Base-by-base conservation (phyloP, 2,329 filamentous ascomycete species). In the Sporothrix schenckii region DNA sequence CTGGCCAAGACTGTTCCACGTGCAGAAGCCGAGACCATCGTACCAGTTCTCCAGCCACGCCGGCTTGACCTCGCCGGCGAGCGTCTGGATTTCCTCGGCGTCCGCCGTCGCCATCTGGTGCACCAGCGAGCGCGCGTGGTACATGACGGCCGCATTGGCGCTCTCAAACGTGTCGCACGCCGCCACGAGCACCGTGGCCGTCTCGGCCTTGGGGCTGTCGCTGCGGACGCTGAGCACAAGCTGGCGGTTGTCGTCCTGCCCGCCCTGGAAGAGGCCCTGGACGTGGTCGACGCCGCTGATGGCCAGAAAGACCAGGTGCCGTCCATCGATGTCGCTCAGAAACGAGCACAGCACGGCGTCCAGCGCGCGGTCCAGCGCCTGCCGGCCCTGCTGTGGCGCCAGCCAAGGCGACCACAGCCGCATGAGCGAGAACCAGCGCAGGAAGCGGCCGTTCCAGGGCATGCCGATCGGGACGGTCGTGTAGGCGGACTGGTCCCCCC, bases 1-100 rank as follows among this genome's bases (percentile, higher is more conserved):
- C 75, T 96, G 92, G 0, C 95, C 95, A 0, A 99, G 83, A 0
- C 89, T 91, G 77, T 98, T 99, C 95, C 95, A 99, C 0, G 95
- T 99, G 78, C 95, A 99, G 77, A 95, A 99, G 0, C 93, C 92
- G 50, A 99, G 82, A 0, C 93, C 93, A 78, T 98, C 95, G 77
- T 94, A 94, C 93, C 94, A 97, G 71, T 92, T 88, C 73, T 95
- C 89, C 65, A 92, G 81, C 93, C 93, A 97, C 77, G 88, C 80
- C 6, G 84, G 80, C 69, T 84, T 83, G 47, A 89, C 80, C 5
- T 84, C 84, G 34, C 83, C 80, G 19, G 80, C 79, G 9, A 86
- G 75, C 0, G 80, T 79, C 70, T 82, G 79, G 34, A 85, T 77
- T 71, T 89, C 83, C 34, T 49, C 39, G 2, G 11, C 39, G 39